Evolutionary conservation across 2,329 filamentous ascomycete genomes (phyloP), one percentile per base, ranked within the genome.

Genomic region (Alternaria longipes): DNA sequence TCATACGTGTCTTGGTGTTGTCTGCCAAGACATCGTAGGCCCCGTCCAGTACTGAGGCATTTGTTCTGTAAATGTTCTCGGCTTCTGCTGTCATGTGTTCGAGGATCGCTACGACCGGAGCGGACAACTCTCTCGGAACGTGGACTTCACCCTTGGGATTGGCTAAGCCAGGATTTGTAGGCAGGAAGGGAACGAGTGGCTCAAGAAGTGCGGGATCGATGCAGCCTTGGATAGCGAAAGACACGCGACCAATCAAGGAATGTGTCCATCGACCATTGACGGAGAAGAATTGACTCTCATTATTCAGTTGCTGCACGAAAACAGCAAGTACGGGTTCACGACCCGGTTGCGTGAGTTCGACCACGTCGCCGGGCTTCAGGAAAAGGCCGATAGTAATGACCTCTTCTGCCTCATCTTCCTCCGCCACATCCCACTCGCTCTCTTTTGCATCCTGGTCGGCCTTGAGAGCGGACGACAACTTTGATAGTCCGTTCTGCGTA

Each of bases 151-250:
- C 65, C 3, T 74, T 71, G 8, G 77, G 64, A 28, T 64, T 50
- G 6, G 65, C 66, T 22, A 60, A 60, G 7, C 53, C 56, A 5
- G 64, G 69, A 49, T 78, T 76, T 5, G 75, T 76, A 0, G 87
- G 87, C 4, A 89, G 77, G 69, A 84, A 84, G 4, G 83, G 81
- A 9, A 84, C 59, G 4, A 89, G 70, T 2, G 81, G 79, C 12
- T 81, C 69, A 4, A 89, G 64, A 26, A 83, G 63, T 28, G 81
- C 73, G 2, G 75, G 77, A 28, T 82, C 74, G 9, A 84, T 79
- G 65, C 85, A 86, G 24, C 77, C 75, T 49, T 84, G 81, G 11
- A 87, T 76, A 9, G 82, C 79, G 67, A 84, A 87, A 46, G 82
- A 80, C 8, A 86, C 72, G 32, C 76, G 70, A 20, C 67, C 72